Evolutionary conservation across 345 rosid genomes (phyloP).

Genomic region (Bruguiera sexangula): DNA sequence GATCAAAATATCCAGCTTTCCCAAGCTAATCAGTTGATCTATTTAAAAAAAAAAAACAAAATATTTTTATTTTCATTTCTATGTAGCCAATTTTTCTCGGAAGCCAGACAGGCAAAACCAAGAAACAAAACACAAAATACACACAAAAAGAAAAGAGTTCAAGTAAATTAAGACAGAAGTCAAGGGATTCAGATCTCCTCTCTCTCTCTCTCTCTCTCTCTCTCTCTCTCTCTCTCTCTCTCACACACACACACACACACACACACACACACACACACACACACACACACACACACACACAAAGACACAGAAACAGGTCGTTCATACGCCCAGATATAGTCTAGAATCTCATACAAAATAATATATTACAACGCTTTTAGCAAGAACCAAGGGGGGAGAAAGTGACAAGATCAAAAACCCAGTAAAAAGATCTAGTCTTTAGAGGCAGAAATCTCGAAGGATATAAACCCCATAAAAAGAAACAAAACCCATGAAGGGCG

Average conservation of each 20-base stretch:
- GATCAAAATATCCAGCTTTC: background rate
- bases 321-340: background rate
- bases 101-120: slow-evolving; percentile 8
- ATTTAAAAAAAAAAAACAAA: background rate
- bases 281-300: background rate
- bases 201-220: no score
- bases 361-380: background rate
- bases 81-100: slow-evolving; percentile 9
- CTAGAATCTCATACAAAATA: background rate
- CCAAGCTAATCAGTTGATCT: background rate
- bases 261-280: background rate
- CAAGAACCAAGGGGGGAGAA: background rate
- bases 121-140: background rate
- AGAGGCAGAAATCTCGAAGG: background rate
- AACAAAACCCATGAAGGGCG: slow-evolving; percentile 7
- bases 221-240: no score
- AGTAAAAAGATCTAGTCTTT: slow-evolving; percentile 16
- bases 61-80: background rate
- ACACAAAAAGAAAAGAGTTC: no score
- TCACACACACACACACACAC: background rate
- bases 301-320: background rate
- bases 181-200: background rate
- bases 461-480: background rate
- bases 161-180: background rate
- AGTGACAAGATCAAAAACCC: slow-evolving; percentile 7